Conservation (phyloP, 1,284 basidiomycete genomes). For the Inonotus hispidus region DNA sequence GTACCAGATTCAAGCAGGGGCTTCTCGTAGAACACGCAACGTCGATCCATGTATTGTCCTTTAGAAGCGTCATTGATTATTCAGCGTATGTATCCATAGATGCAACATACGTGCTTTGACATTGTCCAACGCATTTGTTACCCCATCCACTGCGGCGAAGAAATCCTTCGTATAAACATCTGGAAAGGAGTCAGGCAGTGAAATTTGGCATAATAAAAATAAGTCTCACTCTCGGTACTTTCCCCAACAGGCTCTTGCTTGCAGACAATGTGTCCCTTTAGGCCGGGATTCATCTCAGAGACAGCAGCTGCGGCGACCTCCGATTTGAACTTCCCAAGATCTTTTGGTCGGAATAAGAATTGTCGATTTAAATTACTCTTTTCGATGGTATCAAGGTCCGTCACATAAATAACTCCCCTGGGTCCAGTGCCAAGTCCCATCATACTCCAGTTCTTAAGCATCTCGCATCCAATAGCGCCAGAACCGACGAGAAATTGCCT, state of each 20-base stretch:
- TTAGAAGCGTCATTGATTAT: conserved; percentile 3
- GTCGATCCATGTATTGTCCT: conserved; percentile 98
- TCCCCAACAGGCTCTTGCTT: conserved; percentile 95
- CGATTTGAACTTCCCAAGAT: conserved; percentile 96
- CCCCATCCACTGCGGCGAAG: conserved; percentile 85
- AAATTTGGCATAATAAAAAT: conserved; percentile 4
- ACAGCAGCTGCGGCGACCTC: conserved; percentile 94
- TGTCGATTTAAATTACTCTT: conserved; percentile 99
- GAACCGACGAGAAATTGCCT: conserved; percentile 97
- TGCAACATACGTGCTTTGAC: conserved; percentile 81
- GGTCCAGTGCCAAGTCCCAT: conserved; percentile 90
- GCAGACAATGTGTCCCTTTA: conserved; percentile 83
- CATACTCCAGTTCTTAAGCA: conserved; percentile 99
- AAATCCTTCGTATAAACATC: conserved; percentile 89
- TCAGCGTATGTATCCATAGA: conserved; percentile 3
- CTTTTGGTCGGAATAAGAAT: conserved; percentile 97
- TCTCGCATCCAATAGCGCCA: conserved; percentile 99
- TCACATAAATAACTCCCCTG: conserved; percentile 86
- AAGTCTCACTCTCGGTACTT: conserved; percentile 69
- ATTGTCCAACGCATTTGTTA: conserved; percentile 99
- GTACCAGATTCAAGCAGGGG: conserved; percentile 97
- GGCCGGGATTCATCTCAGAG: conserved; percentile 92
- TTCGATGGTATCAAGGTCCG: conserved; percentile 98
- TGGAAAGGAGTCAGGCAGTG: conserved; percentile 28
- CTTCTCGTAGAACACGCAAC: conserved; percentile 97